Conservation (phyloP, 176 grass and related monocot species). For the Triticum turgidum region DNA sequence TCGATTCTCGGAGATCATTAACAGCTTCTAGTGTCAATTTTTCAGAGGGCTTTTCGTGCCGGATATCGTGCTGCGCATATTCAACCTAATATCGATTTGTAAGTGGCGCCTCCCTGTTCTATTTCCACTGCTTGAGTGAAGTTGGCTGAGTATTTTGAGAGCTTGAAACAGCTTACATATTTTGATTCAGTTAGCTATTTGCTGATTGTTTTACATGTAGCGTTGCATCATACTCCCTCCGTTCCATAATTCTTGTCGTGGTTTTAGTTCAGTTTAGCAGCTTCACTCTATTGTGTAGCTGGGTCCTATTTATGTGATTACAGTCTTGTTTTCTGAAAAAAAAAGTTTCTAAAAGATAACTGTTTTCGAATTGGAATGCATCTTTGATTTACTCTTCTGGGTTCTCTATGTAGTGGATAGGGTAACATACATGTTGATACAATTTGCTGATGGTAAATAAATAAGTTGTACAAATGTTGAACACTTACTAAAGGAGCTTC, state of each 20-base stretch:
- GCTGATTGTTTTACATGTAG: neutral
- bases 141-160: conserved; percentile 9
- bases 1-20: conserved; percentile 24
- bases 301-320: conserved; percentile 20
- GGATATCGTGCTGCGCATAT: conserved; percentile 35
- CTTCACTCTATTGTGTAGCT: neutral
- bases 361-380: conserved; percentile 2
- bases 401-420: neutral
- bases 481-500: neutral
- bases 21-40: conserved; percentile 29
- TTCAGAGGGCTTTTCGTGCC: conserved; percentile 25
- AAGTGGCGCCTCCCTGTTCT: conserved; percentile 39
- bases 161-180: conserved; percentile 3
- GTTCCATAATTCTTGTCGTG: no score
- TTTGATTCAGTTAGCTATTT: conserved; percentile 25
- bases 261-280: neutral
- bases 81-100: conserved; percentile 64
- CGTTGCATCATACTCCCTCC: neutral
- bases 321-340: neutral
- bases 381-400: conserved; percentile 17
- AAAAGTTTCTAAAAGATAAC: neutral
- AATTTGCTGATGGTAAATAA: conserved; percentile 16
- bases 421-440: conserved; percentile 5
- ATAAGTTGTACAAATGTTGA: neutral
- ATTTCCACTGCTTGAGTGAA: neutral